Evolutionary conservation across 2,329 filamentous ascomycete species (phyloP), one percentile per base, ranked within the genome.

Genomic region (Aspergillus novofumigatus): DNA sequence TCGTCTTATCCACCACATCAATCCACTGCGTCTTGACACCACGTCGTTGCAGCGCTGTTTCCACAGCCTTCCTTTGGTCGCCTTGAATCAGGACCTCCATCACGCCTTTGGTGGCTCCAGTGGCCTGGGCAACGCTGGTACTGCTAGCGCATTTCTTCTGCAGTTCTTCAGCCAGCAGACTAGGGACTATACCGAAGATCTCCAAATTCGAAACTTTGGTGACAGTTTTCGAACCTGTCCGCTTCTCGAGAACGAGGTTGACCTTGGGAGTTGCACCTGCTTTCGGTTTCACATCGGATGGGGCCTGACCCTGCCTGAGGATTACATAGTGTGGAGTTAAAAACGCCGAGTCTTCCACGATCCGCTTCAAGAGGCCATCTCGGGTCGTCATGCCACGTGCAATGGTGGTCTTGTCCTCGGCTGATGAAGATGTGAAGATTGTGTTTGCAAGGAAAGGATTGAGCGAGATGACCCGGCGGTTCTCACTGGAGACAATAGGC

Each of bases 71-170:
- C 56, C 80, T 81, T 73, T 89, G 86, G 58, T 86, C 85, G 1
- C 86, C 86, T 65, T 89, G 86, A 3, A 89, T 80, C 73, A 87
- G 78, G 21, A 89, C 81, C 69, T 89, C 86, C 81, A 88, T 82
- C 2, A 87, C 75, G 0, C 84, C 84, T 63, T 82, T 83, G 63
- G 85, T 83, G 8, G 85, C 85, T 3, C 86, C 86, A 49, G 80
- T 79, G 32, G 86, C 74, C 62, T 85, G 82, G 35, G 83, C 80
- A 1, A 88, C 83, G 58, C 83, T 87, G 11, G 86, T 86, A 56
- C 82, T 85, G n/a, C 86, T 85, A 2, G 86, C 86, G 67, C 86
- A 89, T 32, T 83, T 81, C 73, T 86, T 88, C 65, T 86, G 79
- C 64, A 89, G 65, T 67, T 89, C 86, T 58, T 88, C 86, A 1